These are phyloP conservation scores for Seiridium cupressi DNA, from an alignment of 2,329 filamentous ascomycete genomes.

Conservation along the genomic window DNA sequence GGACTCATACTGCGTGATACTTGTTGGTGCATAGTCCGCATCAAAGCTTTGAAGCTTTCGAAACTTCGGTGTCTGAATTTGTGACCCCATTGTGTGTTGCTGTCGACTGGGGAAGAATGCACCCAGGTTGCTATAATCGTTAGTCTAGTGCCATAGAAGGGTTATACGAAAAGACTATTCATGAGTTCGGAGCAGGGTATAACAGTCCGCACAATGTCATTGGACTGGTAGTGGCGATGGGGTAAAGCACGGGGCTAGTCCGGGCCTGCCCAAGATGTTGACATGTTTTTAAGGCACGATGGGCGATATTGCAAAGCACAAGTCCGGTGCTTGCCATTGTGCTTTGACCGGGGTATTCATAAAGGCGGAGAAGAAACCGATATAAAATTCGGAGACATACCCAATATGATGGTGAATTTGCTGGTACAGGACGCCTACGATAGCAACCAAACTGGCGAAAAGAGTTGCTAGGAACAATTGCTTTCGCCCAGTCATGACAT, in stretches of 20 bases:
- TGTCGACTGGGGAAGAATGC: background rate
- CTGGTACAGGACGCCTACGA: slow-evolving; percentile 6
- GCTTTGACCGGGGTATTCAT: no score
- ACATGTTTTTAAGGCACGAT: no score
- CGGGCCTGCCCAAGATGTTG: no score
- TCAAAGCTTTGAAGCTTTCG: slow-evolving; percentile 82
- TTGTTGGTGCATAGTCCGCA: slow-evolving; percentile 84
- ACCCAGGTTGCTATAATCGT: background rate
- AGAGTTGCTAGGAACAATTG: slow-evolving; percentile 2
- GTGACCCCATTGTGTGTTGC: slow-evolving; percentile 51
- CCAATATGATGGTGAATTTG: background rate
- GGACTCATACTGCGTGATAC: slow-evolving; percentile 94
- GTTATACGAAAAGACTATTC: background rate
- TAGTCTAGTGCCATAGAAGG: no score
- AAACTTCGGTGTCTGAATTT: slow-evolving; percentile 57
- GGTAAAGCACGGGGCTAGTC: no score
- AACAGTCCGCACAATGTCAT: background rate
- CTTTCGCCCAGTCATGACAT: background rate
- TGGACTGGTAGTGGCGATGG: background rate
- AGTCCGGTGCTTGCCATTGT: no score
- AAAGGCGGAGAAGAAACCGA: background rate
- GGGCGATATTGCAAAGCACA: no score
- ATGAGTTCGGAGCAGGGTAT: no score
- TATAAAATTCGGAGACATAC: slow-evolving; percentile 3
- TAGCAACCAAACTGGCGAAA: background rate